Percentiles rank a stretch among this genome's conserved stretches.
These are phyloP conservation scores for Spatholobus suberectus DNA, from an alignment of 306 rosid species.

Conservation along the genomic window DNA sequence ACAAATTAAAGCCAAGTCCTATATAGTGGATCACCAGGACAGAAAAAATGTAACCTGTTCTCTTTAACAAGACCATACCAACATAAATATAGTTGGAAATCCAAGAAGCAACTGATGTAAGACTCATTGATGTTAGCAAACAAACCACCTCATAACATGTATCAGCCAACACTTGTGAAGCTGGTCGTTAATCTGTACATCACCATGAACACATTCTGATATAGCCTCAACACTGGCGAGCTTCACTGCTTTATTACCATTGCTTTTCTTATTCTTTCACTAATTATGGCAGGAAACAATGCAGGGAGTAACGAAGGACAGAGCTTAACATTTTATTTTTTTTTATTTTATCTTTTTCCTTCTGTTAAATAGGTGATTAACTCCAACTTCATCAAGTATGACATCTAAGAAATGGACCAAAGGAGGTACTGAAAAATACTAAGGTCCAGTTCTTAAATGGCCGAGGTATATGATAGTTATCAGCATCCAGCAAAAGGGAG, in stretches of 20 bases:
- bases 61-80: constrained; percentile 46
- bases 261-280: constrained; percentile 5
- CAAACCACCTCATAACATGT: constrained; percentile 44
- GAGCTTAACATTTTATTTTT: constrained; percentile 34
- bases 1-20: constrained; percentile 24
- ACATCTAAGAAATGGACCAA: constrained; percentile 33
- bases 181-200: constrained; percentile 45
- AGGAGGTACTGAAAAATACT: constrained; percentile 27
- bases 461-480: constrained; percentile 42
- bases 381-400: constrained; percentile 34
- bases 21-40: constrained; percentile 57
- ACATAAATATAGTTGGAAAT: constrained; percentile 34
- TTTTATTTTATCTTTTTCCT: no score
- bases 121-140: constrained; percentile 43
- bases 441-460: no score
- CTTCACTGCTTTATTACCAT: constrained; percentile 38
- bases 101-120: constrained; percentile 22
- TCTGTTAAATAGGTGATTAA: constrained; percentile 15
- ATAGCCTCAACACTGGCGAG: constrained; percentile 36
- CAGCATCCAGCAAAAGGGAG: constrained; percentile 67
- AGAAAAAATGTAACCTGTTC: constrained; percentile 62
- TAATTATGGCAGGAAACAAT: constrained; percentile 41
- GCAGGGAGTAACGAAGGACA: constrained; percentile 36
- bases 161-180: constrained; percentile 48
- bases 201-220: constrained; percentile 33